Conservation (phyloP, 2,329 filamentous ascomycete species). For the Sporothrix pseudoabietina region DNA sequence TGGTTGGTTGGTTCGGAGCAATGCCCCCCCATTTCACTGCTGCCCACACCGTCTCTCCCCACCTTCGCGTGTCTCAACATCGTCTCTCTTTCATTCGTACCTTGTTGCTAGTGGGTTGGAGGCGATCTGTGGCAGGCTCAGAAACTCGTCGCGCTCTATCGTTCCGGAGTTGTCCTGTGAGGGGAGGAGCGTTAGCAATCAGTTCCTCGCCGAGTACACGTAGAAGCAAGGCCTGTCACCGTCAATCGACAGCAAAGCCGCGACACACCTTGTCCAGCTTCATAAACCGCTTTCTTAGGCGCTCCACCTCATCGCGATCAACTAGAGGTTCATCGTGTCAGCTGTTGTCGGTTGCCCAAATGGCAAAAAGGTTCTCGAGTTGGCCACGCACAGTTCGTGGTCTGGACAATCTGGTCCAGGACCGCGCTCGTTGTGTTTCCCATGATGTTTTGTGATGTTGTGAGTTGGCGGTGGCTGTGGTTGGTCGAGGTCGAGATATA, state of each 20-base stretch:
- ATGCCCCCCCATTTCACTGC: neutral
- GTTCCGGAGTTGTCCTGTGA: constrained; percentile 91
- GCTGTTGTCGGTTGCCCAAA: neutral
- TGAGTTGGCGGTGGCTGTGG: neutral
- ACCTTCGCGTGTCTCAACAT: too few species aligned
- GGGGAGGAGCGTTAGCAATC: neutral
- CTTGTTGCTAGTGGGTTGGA: constrained; percentile 96
- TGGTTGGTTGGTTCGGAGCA: too few species aligned
- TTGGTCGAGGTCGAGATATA: neutral
- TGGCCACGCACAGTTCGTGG: constrained; percentile 77
- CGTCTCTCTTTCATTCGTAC: constrained; percentile 48
- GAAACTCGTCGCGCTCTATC: constrained; percentile 97
- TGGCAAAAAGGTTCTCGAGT: neutral
- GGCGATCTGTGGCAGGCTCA: constrained; percentile 94
- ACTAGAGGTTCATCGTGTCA: constrained; percentile 57
- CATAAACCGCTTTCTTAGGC: constrained; percentile 96
- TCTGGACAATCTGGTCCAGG: constrained; percentile 93
- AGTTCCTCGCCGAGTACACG: too few species aligned
- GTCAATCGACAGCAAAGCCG: neutral
- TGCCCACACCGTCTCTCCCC: neutral
- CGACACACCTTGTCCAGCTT: constrained; percentile 87
- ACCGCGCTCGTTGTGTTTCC: constrained; percentile 72
- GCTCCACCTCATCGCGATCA: constrained; percentile 94
- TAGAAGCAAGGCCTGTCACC: neutral
- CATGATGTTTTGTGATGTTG: constrained; percentile 50